These are phyloP conservation scores for Ormosia emarginata DNA, from an alignment of 306 rosid genomes.

Conservation along the genomic window DNA sequence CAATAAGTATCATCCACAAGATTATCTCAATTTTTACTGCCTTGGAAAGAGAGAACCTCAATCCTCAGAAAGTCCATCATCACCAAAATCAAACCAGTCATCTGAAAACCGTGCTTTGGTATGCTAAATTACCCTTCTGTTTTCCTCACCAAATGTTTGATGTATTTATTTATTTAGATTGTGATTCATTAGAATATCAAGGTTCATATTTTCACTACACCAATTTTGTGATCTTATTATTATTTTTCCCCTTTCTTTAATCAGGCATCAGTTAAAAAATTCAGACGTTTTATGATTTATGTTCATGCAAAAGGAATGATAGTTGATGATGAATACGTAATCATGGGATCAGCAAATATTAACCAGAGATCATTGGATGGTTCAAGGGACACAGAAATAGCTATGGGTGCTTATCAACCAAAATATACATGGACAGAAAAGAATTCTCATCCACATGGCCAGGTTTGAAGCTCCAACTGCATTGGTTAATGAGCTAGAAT, in stretches of 20 bases:
- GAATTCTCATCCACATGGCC: slow-evolving; percentile 58
- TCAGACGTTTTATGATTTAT: slow-evolving; percentile 65
- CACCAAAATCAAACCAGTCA: not conserved
- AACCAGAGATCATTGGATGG: slow-evolving; percentile 83
- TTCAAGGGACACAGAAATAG: slow-evolving; percentile 78
- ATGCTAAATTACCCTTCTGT: slow-evolving; percentile 4
- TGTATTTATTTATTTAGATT: not conserved
- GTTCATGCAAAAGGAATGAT: slow-evolving; percentile 80
- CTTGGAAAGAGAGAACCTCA: slow-evolving; percentile 60
- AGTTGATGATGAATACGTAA: slow-evolving; percentile 61
- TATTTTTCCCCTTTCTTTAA: not conserved
- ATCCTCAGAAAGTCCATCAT: not conserved
- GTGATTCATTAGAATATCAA: not conserved
- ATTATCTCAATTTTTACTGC: slow-evolving; percentile 68
- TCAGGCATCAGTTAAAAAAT: slow-evolving; percentile 51
- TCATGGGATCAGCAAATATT: slow-evolving; percentile 76
- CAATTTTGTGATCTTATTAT: not conserved
- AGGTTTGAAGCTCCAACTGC: slow-evolving; percentile 40
- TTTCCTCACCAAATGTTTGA: not conserved
- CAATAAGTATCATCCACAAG: slow-evolving; percentile 48
- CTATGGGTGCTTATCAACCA: slow-evolving; percentile 81
- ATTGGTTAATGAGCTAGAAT: not conserved
- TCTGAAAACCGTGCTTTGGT: slow-evolving; percentile 53
- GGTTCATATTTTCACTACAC: not conserved
- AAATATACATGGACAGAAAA: slow-evolving; percentile 49